Conservation (phyloP, 257 asterid species). For the Ballota nigra region DNA sequence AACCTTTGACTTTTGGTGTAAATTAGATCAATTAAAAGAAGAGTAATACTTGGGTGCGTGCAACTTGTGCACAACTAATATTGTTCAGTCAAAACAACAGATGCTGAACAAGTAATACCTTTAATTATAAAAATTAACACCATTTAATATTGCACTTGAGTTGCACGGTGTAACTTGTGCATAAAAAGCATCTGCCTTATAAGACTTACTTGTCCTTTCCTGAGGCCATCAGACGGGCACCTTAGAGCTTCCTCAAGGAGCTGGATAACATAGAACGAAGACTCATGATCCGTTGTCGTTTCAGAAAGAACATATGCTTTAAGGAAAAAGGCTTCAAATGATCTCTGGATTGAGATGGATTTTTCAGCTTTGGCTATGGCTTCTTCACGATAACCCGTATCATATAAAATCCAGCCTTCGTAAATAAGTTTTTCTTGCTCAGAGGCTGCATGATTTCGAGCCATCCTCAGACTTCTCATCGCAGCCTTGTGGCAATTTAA, state of each 20-base stretch:
- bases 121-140: no score
- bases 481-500: constrained; percentile 97
- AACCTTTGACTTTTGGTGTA: neutral
- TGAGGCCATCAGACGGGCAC: constrained; percentile 95
- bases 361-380: constrained; percentile 89
- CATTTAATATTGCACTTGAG: no score
- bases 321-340: constrained; percentile 92
- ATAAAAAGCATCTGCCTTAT: no score
- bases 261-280: constrained; percentile 71
- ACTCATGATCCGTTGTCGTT: constrained; percentile 61
- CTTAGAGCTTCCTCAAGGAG: constrained; percentile 96
- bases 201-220: constrained; percentile 89
- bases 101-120: no score
- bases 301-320: constrained; percentile 89
- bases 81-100: no score
- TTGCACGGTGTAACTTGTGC: no score
- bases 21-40: neutral
- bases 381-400: constrained; percentile 84
- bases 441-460: constrained; percentile 74
- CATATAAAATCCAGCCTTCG: constrained; percentile 94
- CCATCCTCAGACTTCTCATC: constrained; percentile 91
- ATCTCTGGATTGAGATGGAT: constrained; percentile 76
- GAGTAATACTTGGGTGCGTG: neutral
- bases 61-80: neutral
- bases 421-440: constrained; percentile 86